phyloP scores from a whole-genome alignment of 2,329 filamentous ascomycete genomes.

The Aspergillus sp. region DNA sequence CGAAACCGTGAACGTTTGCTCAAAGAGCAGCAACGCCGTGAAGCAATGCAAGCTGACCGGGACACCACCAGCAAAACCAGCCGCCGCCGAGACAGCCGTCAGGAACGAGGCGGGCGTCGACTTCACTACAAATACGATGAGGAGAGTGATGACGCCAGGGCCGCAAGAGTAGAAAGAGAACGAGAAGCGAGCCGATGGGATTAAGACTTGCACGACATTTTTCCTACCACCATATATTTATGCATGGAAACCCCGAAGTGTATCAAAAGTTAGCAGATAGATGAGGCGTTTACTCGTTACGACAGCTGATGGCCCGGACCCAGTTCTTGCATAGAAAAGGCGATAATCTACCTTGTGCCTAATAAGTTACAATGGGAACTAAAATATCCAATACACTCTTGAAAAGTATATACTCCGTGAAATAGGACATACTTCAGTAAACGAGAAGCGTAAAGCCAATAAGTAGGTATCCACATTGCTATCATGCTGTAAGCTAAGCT shows the following conservation, averaged over 20 bases:
- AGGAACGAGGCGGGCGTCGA: slow-evolving; percentile 37
- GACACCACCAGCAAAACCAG: slow-evolving; percentile 28
- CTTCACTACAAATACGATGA: slow-evolving; percentile 53
- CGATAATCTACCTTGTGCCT: background rate
- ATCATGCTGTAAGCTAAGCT: slow-evolving; percentile 1
- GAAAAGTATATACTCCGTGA: background rate
- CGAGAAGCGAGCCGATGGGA: slow-evolving; percentile 37
- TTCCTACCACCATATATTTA: background rate
- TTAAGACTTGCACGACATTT: background rate
- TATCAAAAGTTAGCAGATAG: background rate
- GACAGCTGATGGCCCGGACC: background rate
- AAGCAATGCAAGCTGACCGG: slow-evolving; percentile 45
- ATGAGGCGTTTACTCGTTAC: background rate
- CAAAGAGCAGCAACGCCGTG: slow-evolving; percentile 65
- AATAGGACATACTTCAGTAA: too few relatives aligned
- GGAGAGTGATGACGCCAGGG: slow-evolving; percentile 34
- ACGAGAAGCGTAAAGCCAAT: too few relatives aligned
- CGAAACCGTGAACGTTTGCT: slow-evolving; percentile 63
- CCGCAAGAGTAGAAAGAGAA: slow-evolving; percentile 40
- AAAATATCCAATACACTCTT: background rate
- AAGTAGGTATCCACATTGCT: slow-evolving; percentile 1
- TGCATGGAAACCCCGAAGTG: background rate
- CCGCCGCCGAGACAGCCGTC: slow-evolving; percentile 35
- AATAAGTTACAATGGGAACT: background rate
- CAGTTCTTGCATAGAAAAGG: background rate